phyloP scores from a whole-genome alignment of 2,329 filamentous ascomycete genomes.

The Beauveria asiatica region DNA sequence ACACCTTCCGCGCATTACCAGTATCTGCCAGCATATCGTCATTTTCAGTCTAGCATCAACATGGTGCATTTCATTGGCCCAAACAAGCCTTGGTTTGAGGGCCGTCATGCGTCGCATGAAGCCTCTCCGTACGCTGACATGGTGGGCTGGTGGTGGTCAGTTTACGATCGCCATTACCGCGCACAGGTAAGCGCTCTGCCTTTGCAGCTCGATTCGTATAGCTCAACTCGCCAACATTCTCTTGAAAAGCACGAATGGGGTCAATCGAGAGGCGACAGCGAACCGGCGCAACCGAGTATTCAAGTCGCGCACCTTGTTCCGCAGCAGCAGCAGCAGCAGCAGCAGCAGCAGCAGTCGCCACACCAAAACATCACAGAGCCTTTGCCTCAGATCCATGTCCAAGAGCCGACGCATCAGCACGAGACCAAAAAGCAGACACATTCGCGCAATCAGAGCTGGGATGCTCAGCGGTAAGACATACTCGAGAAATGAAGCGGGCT shows the following conservation, averaged over 20 bases:
- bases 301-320: slow-evolving; percentile 16
- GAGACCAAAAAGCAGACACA: slow-evolving; percentile 16
- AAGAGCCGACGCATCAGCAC: slow-evolving; percentile 13
- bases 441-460: slow-evolving; percentile 35
- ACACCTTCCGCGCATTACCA: slow-evolving; percentile 96
- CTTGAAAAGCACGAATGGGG: background rate
- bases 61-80: slow-evolving; percentile 91
- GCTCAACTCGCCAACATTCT: background rate
- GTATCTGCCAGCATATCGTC: slow-evolving; percentile 87
- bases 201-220: background rate
- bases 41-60: slow-evolving; percentile 84
- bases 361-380: slow-evolving; percentile 9
- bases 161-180: slow-evolving; percentile 81
- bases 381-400: too few species aligned
- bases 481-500: background rate
- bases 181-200: slow-evolving; percentile 29
- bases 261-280: background rate
- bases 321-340: slow-evolving; percentile 1
- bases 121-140: slow-evolving; percentile 71
- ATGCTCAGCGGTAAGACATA: slow-evolving; percentile 43
- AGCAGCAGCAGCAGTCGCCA: background rate
- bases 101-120: slow-evolving; percentile 45
- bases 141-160: slow-evolving; percentile 83
- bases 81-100: slow-evolving; percentile 78
- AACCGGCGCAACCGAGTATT: background rate